A percentile compares a stretch with the other conserved stretches of the same genome.
phyloP scores from a whole-genome alignment of 129 eudicot genomes.

The Artemisia tridentata region DNA sequence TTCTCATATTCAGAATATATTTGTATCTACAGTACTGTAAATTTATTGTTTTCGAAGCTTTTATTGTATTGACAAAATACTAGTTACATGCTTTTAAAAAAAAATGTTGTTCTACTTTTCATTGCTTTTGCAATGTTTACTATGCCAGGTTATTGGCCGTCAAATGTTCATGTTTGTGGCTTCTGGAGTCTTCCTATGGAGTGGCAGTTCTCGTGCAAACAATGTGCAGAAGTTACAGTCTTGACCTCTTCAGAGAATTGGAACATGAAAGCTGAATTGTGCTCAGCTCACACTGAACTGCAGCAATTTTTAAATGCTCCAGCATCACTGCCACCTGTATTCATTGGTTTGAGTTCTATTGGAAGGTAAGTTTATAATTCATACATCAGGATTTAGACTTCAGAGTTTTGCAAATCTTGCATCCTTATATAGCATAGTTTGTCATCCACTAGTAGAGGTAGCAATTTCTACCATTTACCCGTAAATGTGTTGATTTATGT shows the following conservation, averaged over 20 bases:
- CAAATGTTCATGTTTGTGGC: conserved; percentile 77
- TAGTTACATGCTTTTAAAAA: conserved; percentile 11
- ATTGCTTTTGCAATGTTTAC: conserved; percentile 3
- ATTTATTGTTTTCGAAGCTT: background rate
- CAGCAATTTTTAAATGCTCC: conserved; percentile 49
- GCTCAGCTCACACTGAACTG: conserved; percentile 57
- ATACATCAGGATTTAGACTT: conserved; percentile 6
- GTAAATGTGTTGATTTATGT: background rate
- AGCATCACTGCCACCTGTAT: conserved; percentile 55
- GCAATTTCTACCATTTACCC: background rate
- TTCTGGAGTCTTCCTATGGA: conserved; percentile 85
- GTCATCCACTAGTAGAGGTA: background rate
- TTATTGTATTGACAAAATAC: conserved; percentile 7
- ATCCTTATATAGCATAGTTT: conserved; percentile 4
- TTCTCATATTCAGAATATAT: conserved; percentile 1
- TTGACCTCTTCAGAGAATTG: conserved; percentile 38
- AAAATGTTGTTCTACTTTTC: background rate
- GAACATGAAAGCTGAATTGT: conserved; percentile 40
- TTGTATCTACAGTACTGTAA: background rate
- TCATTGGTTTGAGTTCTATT: conserved; percentile 80
- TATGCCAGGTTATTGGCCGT: conserved; percentile 84
- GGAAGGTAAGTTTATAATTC: conserved; percentile 63
- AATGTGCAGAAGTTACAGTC: conserved; percentile 53
- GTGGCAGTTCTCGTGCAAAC: conserved; percentile 87
- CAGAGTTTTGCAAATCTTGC: conserved; percentile 10